Conservation (phyloP, 2,329 filamentous ascomycete genomes). For the Fusarium brachygibbosum region DNA sequence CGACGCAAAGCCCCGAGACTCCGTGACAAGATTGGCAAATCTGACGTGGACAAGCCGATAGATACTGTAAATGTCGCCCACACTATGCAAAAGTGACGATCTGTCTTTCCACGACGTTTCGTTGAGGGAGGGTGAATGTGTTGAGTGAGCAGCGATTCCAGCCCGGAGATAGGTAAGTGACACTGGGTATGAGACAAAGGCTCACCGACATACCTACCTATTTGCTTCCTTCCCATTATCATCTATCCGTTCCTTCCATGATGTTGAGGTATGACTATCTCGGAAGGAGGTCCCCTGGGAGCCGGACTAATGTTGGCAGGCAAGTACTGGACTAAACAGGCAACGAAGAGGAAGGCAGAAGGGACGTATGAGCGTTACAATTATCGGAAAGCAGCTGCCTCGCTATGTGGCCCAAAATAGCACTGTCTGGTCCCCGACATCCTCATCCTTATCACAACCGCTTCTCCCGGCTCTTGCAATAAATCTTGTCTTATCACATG, state of each 20-base stretch:
- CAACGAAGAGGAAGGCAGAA: slow-evolving; percentile 31
- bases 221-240: not conserved
- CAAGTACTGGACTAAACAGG: slow-evolving; percentile 21
- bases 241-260: not conserved
- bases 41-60: slow-evolving; percentile 24
- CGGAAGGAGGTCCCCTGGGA: slow-evolving; percentile 1
- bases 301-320: not conserved
- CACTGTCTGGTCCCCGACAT: not conserved
- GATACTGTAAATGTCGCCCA: not conserved
- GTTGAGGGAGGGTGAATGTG: slow-evolving; percentile 33
- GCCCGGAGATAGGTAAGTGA: not conserved
- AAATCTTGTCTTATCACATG: not conserved
- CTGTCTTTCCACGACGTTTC: slow-evolving; percentile 5
- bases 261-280: not conserved
- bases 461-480: not conserved
- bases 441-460: not conserved
- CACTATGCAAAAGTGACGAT: slow-evolving; percentile 6
- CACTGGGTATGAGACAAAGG: slow-evolving; percentile 8
- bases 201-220: not conserved
- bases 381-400: not conserved
- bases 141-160: slow-evolving; percentile 21
- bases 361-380: not conserved
- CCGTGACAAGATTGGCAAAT: slow-evolving; percentile 12
- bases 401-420: slow-evolving; percentile 1
- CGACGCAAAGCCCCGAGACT: slow-evolving; percentile 1